Base-by-base conservation (phyloP, 2,329 filamentous ascomycete genomes). In the Epichloe typhina region DNA sequence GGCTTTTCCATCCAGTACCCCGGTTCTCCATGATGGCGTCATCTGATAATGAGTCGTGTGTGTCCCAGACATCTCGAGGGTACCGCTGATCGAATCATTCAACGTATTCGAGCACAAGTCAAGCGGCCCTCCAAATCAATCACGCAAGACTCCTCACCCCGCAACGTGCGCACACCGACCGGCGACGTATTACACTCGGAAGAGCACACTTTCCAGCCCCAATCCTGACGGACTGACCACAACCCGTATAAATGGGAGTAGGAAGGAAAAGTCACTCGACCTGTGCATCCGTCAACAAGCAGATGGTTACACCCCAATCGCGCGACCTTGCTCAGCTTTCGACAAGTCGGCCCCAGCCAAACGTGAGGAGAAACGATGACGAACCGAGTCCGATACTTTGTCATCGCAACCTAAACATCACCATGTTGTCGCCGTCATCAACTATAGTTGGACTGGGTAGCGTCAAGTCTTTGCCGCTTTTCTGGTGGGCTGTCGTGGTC, bases 401-500 rank as follows among this genome's bases (percentile, higher is more conserved):
- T 41, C 1, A 23, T 43, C 8, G 31, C 39, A 42, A 42, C 17
- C 6, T 5, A 8, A 41, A 35, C 17, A 15, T 21, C 17, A 13
- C 39, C 23, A 19, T n/a, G 21, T 36, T n/a, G 21, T 36, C 9
- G 12, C 26, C 36, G 5, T 26, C 51, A 65, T 64, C 64, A 68
- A 52, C 65, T 64, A 59, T 70, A 73, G 54, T 62, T 68, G 17
- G 66, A 63, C 44, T 70, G 67, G 1, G 70, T 65, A 3, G 65
- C 68, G 51, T 73, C 76, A 47, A 77, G 52, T 43, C 76, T 67
- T 57, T 77, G 76, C 47, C 76, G 67, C 62, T 79, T 79, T 58
- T 77, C 76, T 53, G 69, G 67, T 2, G 68, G 67, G 55, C 72
- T 72, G 59, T 72, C 71, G 33, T 64, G 61, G 41, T 69, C 68